Base-by-base conservation (phyloP, 2,329 filamentous ascomycete species). In the Curvularia sp. region DNA sequence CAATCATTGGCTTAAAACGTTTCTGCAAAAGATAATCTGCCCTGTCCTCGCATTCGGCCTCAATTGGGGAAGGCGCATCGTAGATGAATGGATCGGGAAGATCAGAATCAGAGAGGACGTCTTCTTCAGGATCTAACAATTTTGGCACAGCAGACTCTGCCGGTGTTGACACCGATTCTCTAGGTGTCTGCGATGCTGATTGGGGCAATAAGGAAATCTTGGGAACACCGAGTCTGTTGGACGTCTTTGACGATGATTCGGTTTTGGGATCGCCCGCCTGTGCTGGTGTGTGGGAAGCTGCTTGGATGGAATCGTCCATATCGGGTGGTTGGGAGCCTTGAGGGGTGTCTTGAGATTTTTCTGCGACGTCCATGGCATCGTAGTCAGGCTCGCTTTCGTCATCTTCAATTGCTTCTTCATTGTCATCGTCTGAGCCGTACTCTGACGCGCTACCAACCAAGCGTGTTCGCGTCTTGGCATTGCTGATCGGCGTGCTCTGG, bases 1-100 rank as follows among this genome's bases (percentile, higher is more conserved):
- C 76, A 10, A 78, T 74, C 70, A 83, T 76, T 2, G 80, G 77
- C 38, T 73, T 67, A 61, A 78, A 83, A 5, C 72, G 65, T 7
- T 65, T 73, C 55, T 78, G 76, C 31, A 81, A 67, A 6, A 81
- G 69, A 38, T 75, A 77, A 49, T 79, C 79, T 5, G 81, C 80
- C 33, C 64, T 58, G 47, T 79, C 77, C 20, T 78, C 76, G 47
- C 72, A 77, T 31, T 78, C 74, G 1, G 69, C 65, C 56, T 74
- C 65, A 4, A 64, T 55, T 5, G 76, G 75, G 7, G 53, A 61
- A 24, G 64, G 61, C 13, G 64, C 66, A 22, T 67, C 66, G 48
- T 73, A 63, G n/a, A 73, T 60, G 64, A 75, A 79, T 2, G 77
- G 70, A 5, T 68, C 69, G 4, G 73, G 76, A n/a, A 79, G 67